A percentile compares a stretch with the other conserved stretches of the same genome.
These are phyloP conservation scores for Penicillium sp. DNA, from an alignment of 2,329 filamentous ascomycete species.

Conservation along the genomic window DNA sequence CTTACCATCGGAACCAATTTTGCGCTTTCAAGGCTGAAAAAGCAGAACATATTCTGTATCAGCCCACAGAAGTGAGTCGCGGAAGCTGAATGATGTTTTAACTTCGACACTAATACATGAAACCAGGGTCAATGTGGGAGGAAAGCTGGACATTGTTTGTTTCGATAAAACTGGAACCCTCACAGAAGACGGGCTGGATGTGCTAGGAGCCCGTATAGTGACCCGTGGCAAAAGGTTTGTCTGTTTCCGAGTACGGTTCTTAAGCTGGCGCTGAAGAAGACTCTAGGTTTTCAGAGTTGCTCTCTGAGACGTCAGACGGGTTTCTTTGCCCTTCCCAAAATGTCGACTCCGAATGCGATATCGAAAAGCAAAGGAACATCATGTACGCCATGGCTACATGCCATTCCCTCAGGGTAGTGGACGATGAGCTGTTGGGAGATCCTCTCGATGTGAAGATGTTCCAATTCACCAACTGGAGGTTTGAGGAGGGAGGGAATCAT, in stretches of 20 bases:
- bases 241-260: background rate
- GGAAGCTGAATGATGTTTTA: background rate
- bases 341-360: conserved; percentile 53
- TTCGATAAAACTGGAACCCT: conserved; percentile 99
- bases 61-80: conserved; percentile 62
- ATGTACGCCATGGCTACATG: conserved; percentile 96
- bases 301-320: conserved; percentile 51
- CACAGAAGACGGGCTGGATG: conserved; percentile 90
- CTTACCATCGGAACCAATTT: conserved; percentile 96
- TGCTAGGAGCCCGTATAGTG: conserved; percentile 76
- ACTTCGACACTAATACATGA: conserved; percentile 1
- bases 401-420: conserved; percentile 78
- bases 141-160: conserved; percentile 90
- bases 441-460: conserved; percentile 98
- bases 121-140: conserved; percentile 76
- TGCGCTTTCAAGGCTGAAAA: conserved; percentile 73
- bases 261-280: conserved; percentile 9
- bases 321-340: conserved; percentile 46
- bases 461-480: conserved; percentile 86
- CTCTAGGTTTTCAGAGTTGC: conserved; percentile 62
- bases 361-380: conserved; percentile 58
- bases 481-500: conserved; percentile 70
- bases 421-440: conserved; percentile 82
- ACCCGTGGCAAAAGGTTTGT: conserved; percentile 47
- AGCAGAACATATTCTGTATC: conserved; percentile 91